These are phyloP conservation scores for Maudiozyma serrabonitensis DNA, from an alignment of 805 yeast genomes.

Conservation along the genomic window DNA sequence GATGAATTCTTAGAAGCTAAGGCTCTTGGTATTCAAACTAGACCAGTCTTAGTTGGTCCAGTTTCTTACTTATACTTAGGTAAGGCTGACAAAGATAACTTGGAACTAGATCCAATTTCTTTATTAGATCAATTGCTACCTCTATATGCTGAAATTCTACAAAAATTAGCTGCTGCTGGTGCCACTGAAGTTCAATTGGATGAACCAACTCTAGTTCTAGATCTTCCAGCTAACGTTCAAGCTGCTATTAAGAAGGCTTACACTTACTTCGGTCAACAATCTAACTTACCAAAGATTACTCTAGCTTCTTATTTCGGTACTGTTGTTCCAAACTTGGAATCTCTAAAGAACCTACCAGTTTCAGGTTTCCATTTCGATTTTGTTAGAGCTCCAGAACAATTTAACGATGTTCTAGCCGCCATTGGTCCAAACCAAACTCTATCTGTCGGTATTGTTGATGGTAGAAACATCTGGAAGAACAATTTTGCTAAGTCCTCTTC, in stretches of 20 bases:
- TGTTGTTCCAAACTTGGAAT: constrained; percentile 88
- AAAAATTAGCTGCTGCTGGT: constrained; percentile 87
- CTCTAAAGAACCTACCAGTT: constrained; percentile 85
- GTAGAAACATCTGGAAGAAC: constrained; percentile 99
- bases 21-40: constrained; percentile 89
- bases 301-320: constrained; percentile 96
- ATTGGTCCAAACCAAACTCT: constrained; percentile 63
- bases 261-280: constrained; percentile 56
- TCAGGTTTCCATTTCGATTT: constrained; percentile 95
- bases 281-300: constrained; percentile 65
- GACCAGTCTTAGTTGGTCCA: constrained; percentile 97
- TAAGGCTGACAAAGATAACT: constrained; percentile 96
- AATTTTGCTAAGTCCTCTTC: constrained; percentile 81
- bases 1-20: constrained; percentile 97
- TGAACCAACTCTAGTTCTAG: constrained; percentile 94
- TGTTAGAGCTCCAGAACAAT: constrained; percentile 93
- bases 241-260: constrained; percentile 84
- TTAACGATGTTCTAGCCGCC: constrained; percentile 66
- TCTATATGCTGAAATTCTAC: constrained; percentile 80
- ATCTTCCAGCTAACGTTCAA: constrained; percentile 75
- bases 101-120: constrained; percentile 87
- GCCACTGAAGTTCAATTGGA: constrained; percentile 93
- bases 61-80: constrained; percentile 91
- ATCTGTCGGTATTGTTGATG: constrained; percentile 96
- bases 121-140: constrained; percentile 85